phyloP scores from a whole-genome alignment of 2,329 filamentous ascomycete genomes.

The Pseudocercospora eumusae region DNA sequence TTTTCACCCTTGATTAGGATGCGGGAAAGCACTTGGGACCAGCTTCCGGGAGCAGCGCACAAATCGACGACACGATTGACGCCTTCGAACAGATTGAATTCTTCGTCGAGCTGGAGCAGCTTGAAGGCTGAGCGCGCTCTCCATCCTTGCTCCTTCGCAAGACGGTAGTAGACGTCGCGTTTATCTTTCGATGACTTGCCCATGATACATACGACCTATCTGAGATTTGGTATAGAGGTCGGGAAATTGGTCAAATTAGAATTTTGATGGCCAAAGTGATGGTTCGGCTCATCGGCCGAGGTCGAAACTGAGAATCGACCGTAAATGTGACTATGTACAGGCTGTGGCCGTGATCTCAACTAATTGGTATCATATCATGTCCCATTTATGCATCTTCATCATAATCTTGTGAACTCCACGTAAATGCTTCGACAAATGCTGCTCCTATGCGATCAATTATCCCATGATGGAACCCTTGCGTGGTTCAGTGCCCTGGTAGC shows the following conservation, averaged over 20 bases:
- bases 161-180: conserved; percentile 93
- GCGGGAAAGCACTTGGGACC: conserved; percentile 94
- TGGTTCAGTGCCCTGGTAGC: not conserved
- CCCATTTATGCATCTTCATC: not conserved
- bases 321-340: not conserved
- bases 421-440: conserved; percentile 4
- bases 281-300: not conserved
- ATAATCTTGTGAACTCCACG: not conserved
- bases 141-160: conserved; percentile 99
- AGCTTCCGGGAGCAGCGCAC: conserved; percentile 92
- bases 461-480: not conserved
- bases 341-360: not conserved
- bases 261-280: not conserved
- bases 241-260: not conserved
- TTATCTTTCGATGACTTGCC: conserved; percentile 96
- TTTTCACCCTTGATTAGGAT: conserved; percentile 92
- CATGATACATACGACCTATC: conserved; percentile 25
- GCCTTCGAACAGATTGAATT: conserved; percentile 89
- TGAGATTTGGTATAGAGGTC: not conserved
- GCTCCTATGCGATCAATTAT: not conserved
- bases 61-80: conserved; percentile 93
- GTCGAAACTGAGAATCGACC: not conserved
- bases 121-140: conserved; percentile 95
- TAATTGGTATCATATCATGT: not conserved
- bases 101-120: conserved; percentile 90